Evolutionary conservation across 257 asterid species (phyloP).

Genomic region (Phtheirospermum japonicum): DNA sequence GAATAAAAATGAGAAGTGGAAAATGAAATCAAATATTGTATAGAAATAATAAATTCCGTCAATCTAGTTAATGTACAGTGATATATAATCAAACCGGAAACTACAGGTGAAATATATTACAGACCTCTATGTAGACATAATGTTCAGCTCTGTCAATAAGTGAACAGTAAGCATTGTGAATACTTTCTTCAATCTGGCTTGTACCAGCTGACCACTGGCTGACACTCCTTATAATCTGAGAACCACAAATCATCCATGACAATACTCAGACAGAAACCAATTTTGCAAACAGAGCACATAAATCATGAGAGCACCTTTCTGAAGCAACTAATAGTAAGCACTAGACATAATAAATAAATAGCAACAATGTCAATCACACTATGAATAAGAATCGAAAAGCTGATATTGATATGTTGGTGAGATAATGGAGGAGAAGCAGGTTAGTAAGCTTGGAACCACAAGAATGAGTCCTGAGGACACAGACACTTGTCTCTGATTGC

Average conservation of each 20-base stretch:
- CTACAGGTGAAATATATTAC: constrained; percentile 20
- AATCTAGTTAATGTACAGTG: neutral
- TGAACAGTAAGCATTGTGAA: constrained; percentile 87
- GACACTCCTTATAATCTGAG: constrained; percentile 86
- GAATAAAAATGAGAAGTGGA: neutral
- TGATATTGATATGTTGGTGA: constrained; percentile 14
- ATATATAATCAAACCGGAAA: constrained; percentile 15
- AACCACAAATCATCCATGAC: constrained; percentile 30
- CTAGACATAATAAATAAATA: constrained; percentile 17
- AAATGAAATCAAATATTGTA: neutral
- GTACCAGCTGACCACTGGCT: constrained; percentile 99
- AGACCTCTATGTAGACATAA: constrained; percentile 85
- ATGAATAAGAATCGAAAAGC: constrained; percentile 9
- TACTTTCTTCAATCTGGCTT: constrained; percentile 90
- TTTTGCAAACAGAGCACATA: constrained; percentile 23
- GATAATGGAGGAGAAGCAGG: no score
- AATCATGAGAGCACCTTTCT: constrained; percentile 10
- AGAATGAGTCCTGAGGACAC: neutral
- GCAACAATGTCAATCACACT: constrained; percentile 11
- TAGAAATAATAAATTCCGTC: neutral
- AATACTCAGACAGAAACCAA: constrained; percentile 22
- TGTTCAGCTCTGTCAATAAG: constrained; percentile 92
- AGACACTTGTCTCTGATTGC: neutral
- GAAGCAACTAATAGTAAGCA: constrained; percentile 16
- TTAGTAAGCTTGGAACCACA: neutral